Conservation (phyloP, 1,139 yeast species). For the Hansenula sp. region DNA sequence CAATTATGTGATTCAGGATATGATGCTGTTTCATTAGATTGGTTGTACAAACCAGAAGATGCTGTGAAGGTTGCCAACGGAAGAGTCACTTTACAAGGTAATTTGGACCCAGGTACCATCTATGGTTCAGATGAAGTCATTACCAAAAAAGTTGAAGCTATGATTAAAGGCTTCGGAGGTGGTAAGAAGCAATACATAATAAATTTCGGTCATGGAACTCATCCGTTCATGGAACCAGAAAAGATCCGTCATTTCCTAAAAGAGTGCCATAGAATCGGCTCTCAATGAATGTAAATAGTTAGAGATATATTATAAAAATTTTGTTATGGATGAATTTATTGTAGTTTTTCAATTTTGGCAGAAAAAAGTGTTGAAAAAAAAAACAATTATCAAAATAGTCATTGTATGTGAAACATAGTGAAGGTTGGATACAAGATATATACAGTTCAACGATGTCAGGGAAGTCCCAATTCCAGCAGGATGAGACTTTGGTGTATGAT, state of each 20-base stretch:
- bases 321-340: no score
- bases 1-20: slow-evolving; percentile 82
- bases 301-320: no score
- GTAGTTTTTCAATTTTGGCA: no score
- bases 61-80: slow-evolving; percentile 78
- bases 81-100: slow-evolving; percentile 88
- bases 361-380: background rate
- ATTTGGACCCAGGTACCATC: slow-evolving; percentile 91
- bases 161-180: slow-evolving; percentile 89
- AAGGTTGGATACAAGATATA: background rate
- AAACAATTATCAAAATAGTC: background rate
- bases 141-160: slow-evolving; percentile 72
- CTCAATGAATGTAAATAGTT: slow-evolving; percentile 25
- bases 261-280: slow-evolving; percentile 83
- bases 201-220: slow-evolving; percentile 97
- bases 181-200: slow-evolving; percentile 89
- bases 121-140: slow-evolving; percentile 86
- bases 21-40: slow-evolving; percentile 84
- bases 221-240: slow-evolving; percentile 94
- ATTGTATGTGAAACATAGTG: background rate
- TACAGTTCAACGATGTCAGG: background rate
- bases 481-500: slow-evolving; percentile 50
- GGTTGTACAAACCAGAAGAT: slow-evolving; percentile 83
- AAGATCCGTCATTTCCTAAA: slow-evolving; percentile 76
- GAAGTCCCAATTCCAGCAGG: slow-evolving; percentile 6